Conservation (phyloP, 1,284 basidiomycete genomes). For the Moesziomyces sp. region DNA sequence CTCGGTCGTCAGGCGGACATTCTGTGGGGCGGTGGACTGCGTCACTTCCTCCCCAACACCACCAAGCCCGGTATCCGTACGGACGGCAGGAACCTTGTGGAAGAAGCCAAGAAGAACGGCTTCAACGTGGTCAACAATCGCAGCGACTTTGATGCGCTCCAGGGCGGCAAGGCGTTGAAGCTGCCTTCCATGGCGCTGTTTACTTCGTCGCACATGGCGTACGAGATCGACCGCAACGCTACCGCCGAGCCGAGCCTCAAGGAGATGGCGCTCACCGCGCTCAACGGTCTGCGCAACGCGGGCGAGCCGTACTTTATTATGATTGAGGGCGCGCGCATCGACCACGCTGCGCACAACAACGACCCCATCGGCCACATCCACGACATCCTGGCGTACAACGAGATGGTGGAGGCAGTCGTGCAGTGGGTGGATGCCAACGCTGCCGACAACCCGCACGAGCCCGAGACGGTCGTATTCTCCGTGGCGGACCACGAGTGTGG, state of each 20-base stretch:
- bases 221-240: conserved; percentile 66
- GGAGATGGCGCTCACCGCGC: conserved; percentile 66
- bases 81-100: conserved; percentile 60
- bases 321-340: conserved; percentile 62
- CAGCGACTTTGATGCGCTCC: conserved; percentile 59
- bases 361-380: conserved; percentile 64
- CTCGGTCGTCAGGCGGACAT: conserved; percentile 63
- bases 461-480: conserved; percentile 57
- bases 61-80: conserved; percentile 56
- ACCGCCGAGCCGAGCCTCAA: conserved; percentile 61
- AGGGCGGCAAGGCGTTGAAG: conserved; percentile 29
- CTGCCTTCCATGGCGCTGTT: conserved; percentile 60
- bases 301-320: conserved; percentile 67
- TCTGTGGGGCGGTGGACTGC: conserved; percentile 64
- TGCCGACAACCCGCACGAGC: conserved; percentile 33
- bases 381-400: conserved; percentile 64
- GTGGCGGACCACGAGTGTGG: conserved; percentile 66
- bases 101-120: conserved; percentile 55
- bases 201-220: conserved; percentile 61
- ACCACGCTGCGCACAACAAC: conserved; percentile 67
- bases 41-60: conserved; percentile 64
- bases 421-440: conserved; percentile 56
- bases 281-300: conserved; percentile 56
- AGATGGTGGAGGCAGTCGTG: conserved; percentile 50
- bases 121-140: conserved; percentile 56